These are phyloP conservation scores for Albugo candida DNA, from an alignment of 352 stramenopile genomes.

Conservation along the genomic window DNA sequence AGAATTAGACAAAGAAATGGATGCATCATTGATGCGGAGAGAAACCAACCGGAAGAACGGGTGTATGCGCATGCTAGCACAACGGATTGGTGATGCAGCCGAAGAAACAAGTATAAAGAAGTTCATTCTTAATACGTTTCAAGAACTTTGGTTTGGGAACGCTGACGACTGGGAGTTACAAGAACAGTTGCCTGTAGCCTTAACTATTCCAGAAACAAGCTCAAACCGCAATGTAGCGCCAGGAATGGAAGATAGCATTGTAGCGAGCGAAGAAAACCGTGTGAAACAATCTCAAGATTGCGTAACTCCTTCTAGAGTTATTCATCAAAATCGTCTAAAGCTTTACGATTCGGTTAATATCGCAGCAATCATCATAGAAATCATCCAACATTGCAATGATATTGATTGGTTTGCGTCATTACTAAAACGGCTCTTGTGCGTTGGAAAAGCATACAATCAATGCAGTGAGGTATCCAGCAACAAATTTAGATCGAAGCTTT, in stretches of 20 bases:
- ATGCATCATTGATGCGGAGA: constrained; percentile 7
- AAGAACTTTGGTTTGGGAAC: constrained; percentile 59
- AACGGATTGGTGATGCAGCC: constrained; percentile 41
- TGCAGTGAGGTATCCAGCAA: no score
- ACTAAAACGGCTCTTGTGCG: no score
- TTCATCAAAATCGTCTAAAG: no score
- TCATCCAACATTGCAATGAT: no score
- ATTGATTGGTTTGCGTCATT: no score
- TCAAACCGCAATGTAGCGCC: background rate
- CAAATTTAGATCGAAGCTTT: no score
- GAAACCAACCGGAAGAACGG: constrained; percentile 30
- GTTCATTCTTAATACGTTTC: constrained; percentile 70
- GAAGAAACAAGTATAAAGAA: constrained; percentile 70
- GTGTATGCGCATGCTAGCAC: constrained; percentile 56
- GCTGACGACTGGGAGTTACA: background rate
- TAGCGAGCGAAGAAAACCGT: background rate
- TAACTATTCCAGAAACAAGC: background rate
- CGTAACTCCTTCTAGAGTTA: background rate
- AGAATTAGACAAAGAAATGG: constrained; percentile 1
- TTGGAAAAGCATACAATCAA: no score
- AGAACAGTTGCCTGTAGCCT: no score
- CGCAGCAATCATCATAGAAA: no score
- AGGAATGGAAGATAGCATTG: no score
- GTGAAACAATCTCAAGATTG: constrained; percentile 1
- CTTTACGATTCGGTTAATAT: no score